phyloP scores from a whole-genome alignment of 169 alveolate genomes.

The Plasmodium knowlesi region DNA sequence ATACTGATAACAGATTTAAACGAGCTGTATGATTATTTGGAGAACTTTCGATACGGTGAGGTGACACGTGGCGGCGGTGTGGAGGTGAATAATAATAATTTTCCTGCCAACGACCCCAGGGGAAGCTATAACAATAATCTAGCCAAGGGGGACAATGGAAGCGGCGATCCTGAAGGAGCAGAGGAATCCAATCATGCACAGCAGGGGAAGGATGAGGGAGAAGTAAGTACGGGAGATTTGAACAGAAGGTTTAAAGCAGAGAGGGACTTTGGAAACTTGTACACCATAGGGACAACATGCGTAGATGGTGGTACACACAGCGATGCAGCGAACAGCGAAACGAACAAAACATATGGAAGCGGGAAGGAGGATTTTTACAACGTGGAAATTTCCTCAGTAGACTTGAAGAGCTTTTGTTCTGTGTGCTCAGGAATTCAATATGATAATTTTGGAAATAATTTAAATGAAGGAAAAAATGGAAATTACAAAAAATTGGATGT shows the following conservation, averaged over 20 bases:
- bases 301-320: neutral
- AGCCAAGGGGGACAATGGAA: neutral
- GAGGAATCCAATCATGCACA: neutral
- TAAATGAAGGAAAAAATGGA: neutral
- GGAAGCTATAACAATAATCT: neutral
- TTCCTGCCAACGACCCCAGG: neutral
- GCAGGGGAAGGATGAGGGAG: neutral
- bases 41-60: neutral
- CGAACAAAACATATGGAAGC: conserved; percentile 1
- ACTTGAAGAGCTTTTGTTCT: conserved; percentile 25
- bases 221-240: neutral
- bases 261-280: neutral
- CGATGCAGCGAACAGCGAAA: neutral
- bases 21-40: conserved; percentile 44
- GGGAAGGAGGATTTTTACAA: conserved; percentile 17
- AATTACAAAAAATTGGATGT: conserved; percentile 29
- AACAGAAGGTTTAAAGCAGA: neutral
- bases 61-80: neutral
- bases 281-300: neutral
- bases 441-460: conserved; percentile 12
- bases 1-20: conserved; percentile 35
- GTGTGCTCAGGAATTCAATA: conserved; percentile 55
- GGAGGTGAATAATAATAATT: neutral
- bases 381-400: conserved; percentile 34
- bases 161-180: neutral